These are phyloP conservation scores for Lyophyllum decastes DNA, from an alignment of 768 basidiomycete genomes.

Conservation along the genomic window DNA sequence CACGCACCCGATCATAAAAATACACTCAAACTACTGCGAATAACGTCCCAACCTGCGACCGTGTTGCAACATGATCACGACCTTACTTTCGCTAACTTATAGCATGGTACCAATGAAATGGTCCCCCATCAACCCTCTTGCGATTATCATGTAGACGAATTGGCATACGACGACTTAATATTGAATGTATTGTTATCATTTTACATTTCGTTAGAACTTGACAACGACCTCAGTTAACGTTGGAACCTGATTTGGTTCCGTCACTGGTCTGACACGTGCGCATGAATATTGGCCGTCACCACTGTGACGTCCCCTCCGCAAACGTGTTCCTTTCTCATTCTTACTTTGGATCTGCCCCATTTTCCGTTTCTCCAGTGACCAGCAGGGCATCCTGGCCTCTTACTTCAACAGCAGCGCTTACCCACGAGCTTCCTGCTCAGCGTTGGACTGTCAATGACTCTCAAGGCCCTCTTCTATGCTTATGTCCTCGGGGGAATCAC, in stretches of 20 bases:
- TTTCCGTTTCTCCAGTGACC: background rate
- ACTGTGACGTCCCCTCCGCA: background rate
- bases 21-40: background rate
- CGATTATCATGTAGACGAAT: background rate
- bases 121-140: background rate
- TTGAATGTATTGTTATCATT: background rate
- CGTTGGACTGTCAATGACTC: conserved; percentile 46
- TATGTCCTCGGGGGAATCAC: conserved; percentile 92
- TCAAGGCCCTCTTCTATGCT: conserved; percentile 75
- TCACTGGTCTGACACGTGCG: background rate
- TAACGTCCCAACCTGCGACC: background rate
- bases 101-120: background rate
- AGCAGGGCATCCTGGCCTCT: background rate
- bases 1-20: conserved; percentile 1
- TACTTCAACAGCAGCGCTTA: conserved; percentile 7
- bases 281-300: background rate
- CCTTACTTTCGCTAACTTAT: background rate
- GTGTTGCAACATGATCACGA: background rate
- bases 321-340: background rate
- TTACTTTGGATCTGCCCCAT: background rate
- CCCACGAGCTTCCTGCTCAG: background rate
- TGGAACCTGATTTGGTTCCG: background rate
- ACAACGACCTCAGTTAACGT: background rate
- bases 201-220: background rate
- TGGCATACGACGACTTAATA: background rate